Evolutionary conservation across 345 rosid genomes (phyloP).

Genomic region (Eucalyptus curtisii): DNA sequence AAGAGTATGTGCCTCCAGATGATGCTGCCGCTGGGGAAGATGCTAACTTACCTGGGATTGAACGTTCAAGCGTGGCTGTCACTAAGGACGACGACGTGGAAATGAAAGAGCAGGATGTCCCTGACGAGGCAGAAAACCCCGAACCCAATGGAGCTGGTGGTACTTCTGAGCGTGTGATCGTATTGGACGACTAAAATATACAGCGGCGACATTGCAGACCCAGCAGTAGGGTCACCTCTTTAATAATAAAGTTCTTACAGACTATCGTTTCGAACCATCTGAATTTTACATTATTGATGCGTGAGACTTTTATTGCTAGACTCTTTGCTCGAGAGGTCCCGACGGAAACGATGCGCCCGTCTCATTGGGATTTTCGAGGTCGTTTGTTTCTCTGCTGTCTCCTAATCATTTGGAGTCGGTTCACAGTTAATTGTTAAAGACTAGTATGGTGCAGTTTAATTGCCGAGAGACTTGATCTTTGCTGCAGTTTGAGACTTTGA

Average conservation of each 20-base stretch:
- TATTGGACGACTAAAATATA: conserved; percentile 23
- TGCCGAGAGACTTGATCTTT: not conserved
- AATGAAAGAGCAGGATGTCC: not conserved
- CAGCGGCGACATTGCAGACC: not conserved
- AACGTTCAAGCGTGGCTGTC: not conserved
- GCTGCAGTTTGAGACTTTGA: not conserved
- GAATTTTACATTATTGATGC: not conserved
- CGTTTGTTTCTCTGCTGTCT: not conserved
- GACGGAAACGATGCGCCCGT: not conserved
- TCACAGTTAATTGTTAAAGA: not conserved
- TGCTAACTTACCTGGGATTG: not conserved
- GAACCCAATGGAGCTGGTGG: not conserved
- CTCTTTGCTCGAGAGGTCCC: not conserved
- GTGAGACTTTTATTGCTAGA: not conserved
- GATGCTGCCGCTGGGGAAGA: not conserved
- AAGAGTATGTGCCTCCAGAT: not conserved
- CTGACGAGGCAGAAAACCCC: not conserved
- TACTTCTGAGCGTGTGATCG: conserved; percentile 2
- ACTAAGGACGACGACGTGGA: not conserved
- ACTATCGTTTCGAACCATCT: not conserved
- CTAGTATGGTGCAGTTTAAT: not conserved
- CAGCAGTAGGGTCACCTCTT: not conserved
- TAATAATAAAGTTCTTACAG: not conserved
- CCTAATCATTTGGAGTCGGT: not conserved
- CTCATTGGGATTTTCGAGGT: not conserved